A percentile compares a stretch with the other conserved stretches of the same genome.
These are phyloP conservation scores for Blastobotrys aristatus DNA, from an alignment of 1,139 yeast genomes.

Conservation along the genomic window DNA sequence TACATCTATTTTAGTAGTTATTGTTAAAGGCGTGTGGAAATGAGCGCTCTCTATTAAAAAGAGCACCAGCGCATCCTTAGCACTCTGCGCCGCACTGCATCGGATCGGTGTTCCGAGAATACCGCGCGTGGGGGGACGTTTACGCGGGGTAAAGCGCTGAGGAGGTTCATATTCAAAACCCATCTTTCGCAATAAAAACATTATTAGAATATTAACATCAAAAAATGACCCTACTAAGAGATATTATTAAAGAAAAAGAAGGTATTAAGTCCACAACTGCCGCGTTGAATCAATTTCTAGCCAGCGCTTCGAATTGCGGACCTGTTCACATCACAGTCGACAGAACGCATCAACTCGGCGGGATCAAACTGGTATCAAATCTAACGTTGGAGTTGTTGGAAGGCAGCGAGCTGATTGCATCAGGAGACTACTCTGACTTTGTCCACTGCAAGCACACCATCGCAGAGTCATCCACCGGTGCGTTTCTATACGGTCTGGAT, in stretches of 20 bases:
- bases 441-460: background rate
- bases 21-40: background rate
- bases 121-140: no score
- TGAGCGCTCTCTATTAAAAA: no score
- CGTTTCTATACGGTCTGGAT: conserved; percentile 11
- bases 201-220: no score
- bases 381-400: background rate
- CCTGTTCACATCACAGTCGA: background rate
- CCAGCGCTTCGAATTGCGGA: background rate
- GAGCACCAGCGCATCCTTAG: no score
- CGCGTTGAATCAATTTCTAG: background rate
- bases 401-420: background rate
- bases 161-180: no score
- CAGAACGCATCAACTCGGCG: background rate
- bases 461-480: conserved; percentile 12
- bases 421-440: background rate
- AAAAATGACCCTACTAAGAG: no score
- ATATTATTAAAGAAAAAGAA: no score
- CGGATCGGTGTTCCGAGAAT: no score
- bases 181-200: no score
- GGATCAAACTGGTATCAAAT: background rate
- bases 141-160: no score
- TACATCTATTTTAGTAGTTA: background rate
- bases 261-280: no score
- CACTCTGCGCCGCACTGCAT: no score